phyloP scores from a whole-genome alignment of 1,284 basidiomycete genomes.

The Coriolopsis trogii region DNA sequence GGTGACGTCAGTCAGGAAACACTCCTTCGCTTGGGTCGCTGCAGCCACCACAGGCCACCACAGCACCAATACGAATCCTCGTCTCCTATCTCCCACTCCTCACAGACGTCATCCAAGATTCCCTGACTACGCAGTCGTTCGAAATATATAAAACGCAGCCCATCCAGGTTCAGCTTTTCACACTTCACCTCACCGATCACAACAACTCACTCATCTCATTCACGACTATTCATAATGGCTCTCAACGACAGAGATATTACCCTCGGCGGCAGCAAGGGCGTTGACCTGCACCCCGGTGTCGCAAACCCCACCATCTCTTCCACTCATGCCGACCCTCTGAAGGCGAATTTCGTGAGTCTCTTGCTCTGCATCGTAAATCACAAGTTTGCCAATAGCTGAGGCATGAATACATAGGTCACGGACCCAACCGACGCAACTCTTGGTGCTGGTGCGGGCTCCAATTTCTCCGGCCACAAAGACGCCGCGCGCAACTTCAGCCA shows the following conservation, averaged over 20 bases:
- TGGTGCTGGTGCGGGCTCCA: conserved; percentile 46
- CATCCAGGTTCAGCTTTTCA: background rate
- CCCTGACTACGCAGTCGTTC: background rate
- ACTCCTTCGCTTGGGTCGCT: too few species aligned
- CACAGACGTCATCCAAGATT: conserved; percentile 10
- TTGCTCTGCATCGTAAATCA: too few species aligned
- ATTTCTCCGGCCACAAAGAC: conserved; percentile 41
- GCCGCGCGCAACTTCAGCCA: conserved; percentile 42
- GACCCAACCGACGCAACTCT: conserved; percentile 41
- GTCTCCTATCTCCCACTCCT: background rate
- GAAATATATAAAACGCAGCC: background rate
- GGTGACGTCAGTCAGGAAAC: conserved; percentile 2
- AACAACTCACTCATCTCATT: background rate
- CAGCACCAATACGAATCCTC: background rate
- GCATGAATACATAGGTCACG: conserved; percentile 36
- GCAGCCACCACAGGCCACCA: background rate
- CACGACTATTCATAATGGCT: conserved; percentile 27
- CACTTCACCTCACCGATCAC: background rate
- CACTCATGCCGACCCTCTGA: conserved; percentile 40
- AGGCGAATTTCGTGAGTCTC: conserved; percentile 46
- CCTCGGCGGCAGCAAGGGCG: conserved; percentile 35
- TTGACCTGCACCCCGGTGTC: conserved; percentile 46
- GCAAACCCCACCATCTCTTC: conserved; percentile 48
- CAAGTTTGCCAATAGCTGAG: too few species aligned
- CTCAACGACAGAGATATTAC: conserved; percentile 38